A percentile compares a stretch with the other conserved stretches of the same genome.
Evolutionary conservation across 495 filamentous ascomycete species (phyloP).

Genomic region (Umbilicaria muhlenbergii): DNA sequence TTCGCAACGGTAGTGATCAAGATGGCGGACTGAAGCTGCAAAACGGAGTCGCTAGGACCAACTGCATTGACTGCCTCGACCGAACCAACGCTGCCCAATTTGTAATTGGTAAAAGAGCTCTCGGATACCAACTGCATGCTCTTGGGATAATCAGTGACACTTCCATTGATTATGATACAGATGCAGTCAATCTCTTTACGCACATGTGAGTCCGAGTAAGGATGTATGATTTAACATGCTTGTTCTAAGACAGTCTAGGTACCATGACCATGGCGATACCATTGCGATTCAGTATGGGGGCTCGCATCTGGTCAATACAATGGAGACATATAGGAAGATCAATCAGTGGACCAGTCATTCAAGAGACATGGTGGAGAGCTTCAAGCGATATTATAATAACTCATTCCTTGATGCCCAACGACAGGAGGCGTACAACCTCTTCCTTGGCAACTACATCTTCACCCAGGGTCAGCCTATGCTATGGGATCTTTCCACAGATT

Average conservation of each 20-base stretch:
- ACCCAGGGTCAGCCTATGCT: constrained; percentile 86
- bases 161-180: constrained; percentile 80
- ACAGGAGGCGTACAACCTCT: constrained; percentile 96
- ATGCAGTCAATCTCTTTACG: constrained; percentile 88
- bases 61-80: constrained; percentile 95
- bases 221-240: background rate
- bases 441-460: constrained; percentile 92
- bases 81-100: constrained; percentile 96
- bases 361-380: constrained; percentile 96
- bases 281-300: constrained; percentile 97
- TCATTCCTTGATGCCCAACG: constrained; percentile 92
- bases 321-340: constrained; percentile 97
- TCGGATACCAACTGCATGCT: constrained; percentile 85
- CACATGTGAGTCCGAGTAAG: constrained; percentile 47
- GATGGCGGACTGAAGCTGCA: constrained; percentile 55
- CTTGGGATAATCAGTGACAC: constrained; percentile 72
- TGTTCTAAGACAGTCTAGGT: constrained; percentile 17
- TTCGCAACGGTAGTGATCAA: constrained; percentile 68
- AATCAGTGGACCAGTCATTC: constrained; percentile 98
- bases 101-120: constrained; percentile 89
- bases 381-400: constrained; percentile 98
- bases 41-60: constrained; percentile 86
- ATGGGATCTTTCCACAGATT: constrained; percentile 91
- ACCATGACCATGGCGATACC: constrained; percentile 90
- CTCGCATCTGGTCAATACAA: constrained; percentile 94